phyloP scores from a whole-genome alignment of 148 eudicot species.

The Bassia scoparia region DNA sequence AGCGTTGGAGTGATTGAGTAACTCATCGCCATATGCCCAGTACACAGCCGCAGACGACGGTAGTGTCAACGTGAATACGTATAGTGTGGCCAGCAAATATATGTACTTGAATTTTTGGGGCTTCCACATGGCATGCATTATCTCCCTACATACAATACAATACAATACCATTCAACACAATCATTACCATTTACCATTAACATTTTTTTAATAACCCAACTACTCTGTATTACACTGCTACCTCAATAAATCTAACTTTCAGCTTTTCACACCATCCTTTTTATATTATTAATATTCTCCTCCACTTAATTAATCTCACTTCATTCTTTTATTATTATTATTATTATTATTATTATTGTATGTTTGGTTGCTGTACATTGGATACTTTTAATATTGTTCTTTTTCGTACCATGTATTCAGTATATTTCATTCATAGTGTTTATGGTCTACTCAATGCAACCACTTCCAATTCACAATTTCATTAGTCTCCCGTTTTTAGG shows the following conservation, averaged over 20 bases:
- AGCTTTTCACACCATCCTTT: background rate
- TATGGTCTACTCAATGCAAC: no score
- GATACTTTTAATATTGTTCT: background rate
- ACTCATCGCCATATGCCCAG: conserved; percentile 85
- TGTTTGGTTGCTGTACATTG: background rate
- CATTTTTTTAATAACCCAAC: no score
- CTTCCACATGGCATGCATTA: conserved; percentile 77
- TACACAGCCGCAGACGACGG: conserved; percentile 78
- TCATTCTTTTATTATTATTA: no score
- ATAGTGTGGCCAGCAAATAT: conserved; percentile 72
- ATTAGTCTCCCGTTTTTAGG: no score
- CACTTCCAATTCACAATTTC: no score
- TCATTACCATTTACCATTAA: background rate
- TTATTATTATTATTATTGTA: no score
- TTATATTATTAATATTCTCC: no score
- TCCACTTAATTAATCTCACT: background rate
- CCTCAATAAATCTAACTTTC: background rate
- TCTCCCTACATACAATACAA: conserved; percentile 44
- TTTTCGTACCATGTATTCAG: no score
- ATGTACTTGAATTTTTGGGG: conserved; percentile 89
- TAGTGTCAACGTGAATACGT: conserved; percentile 77
- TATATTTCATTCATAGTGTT: no score
- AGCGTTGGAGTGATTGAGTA: conserved; percentile 73
- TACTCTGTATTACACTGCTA: no score
- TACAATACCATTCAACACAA: conserved; percentile 1